Evolutionary conservation across 257 asterid species (phyloP), one percentile per base, ranked within the genome.

Genomic region (Ilex asprella): DNA sequence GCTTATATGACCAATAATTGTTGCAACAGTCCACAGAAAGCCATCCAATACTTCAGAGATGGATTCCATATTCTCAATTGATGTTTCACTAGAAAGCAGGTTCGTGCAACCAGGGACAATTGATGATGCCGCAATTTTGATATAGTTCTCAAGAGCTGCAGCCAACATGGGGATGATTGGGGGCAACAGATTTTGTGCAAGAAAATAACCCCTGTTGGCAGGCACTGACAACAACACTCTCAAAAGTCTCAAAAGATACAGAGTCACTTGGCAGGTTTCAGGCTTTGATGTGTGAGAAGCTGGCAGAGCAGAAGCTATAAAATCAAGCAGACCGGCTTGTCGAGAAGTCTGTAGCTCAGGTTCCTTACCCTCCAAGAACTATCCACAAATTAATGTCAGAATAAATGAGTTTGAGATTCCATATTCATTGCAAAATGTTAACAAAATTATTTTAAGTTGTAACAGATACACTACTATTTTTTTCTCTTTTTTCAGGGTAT

Each of bases 321-420:
- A 93, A 79, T 93, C 99, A 51, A 93, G 85, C 66, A 93, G 79
- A 75, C 99, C 97, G 73, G 97, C 91, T 81, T 89, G 96, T 61
- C 97, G 96, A 78, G 94, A 77, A 75, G 94, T 96, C 61, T 83
- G 97, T 80, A 93, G 82, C 82, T 93, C 99, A 62, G 96, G 91
- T 75, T 93, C 97, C 74, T 62, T 89, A 74, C 97, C 97, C 61
- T 93, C 99, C 75, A 93, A 63, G 75, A 83, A 93, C 99, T 93
- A 70, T 31, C 47, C 31, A 61, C 57, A 64, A 63, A 58, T 65
- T 16, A 16, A 70, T 32, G 59, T 61, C 70, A 71, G 59, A 74
- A 66, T 12, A 56, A 71, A 66, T 65, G 30, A 74, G 70, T 35
- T 35, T 3, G 7, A 35, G 41, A 35, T 8, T 35, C 41, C 41